Base-by-base conservation (phyloP, 805 yeast species). In the Ogataea philodendri region DNA sequence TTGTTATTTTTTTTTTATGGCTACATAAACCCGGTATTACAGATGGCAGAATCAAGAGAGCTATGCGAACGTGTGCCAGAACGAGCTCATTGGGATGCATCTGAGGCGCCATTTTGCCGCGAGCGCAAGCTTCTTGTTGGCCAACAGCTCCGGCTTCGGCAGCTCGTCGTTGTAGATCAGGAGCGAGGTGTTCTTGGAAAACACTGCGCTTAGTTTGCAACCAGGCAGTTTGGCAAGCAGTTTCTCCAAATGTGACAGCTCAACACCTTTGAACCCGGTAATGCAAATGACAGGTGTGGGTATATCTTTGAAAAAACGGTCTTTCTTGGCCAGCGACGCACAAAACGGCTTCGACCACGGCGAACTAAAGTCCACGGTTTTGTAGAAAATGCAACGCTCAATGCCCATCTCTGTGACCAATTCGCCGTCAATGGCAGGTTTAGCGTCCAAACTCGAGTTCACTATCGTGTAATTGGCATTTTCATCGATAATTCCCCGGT, bases 101-200 rank as follows among this genome's bases (percentile, higher is more conserved):
- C 26, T 45, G 22, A 37, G 35, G 4, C 38, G 41, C 63, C 63
- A 59, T 26, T 45, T 44, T 8, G 37, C 35, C 9, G 58, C 51
- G 20, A 55, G 36, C 10, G 45, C 46, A 10, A 52, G 37, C 36
- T 59, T 59, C 15, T 47, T 41, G 9, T 44, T 42, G 9, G 44
- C 35, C 16, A 42, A 30, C 2, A 44, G 41, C 15, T 39, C 45
- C 5, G 27, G 14, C 10, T 39, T 35, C 15, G 40, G 32, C 14
- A 38, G 23, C 5, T 17, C 7, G 17, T 50, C 45, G 47, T 75
- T 75, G 30, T 72, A 60, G 1, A 86, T 59, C 23, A 86, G 61
- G 5, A 82, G 48, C 39, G 82, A 83, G 17, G 81, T 60, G 5
- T 62, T 60, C 7, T 66, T 57, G 7, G 70, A 72, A 39, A 85